Evolutionary conservation across 371 early-diverging fungal genomes (phyloP), one percentile per base, ranked within the genome.

Genomic region (Mucor plumbeus): DNA sequence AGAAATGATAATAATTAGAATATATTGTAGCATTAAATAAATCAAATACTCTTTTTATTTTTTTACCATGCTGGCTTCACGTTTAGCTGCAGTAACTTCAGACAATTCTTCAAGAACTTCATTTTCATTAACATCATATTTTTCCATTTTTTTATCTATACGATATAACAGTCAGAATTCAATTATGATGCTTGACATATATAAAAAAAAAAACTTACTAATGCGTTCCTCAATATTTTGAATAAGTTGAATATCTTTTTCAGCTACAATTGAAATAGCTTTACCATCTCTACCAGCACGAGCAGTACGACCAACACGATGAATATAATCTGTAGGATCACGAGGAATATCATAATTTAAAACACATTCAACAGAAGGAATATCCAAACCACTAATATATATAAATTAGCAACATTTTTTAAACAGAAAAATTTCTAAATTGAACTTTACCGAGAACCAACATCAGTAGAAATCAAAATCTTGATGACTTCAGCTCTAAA

Each of bases 241-340:
- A 7, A 97, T 73, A 38, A 97, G 78, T 59, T 91, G 78, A 21
- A 98, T 88, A 71, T 99, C 99, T 47, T 92, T 88, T 80, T 99
- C 97, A 4, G 96, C 88, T 34, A 99, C 92, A 58, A 99, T 86
- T 0, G 98, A 93, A 39, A 99, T 67, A 1, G 99, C 91, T 50
- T 91, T 80, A 77, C 99, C 99, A 21, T 91, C 93, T 56, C 95
- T 80, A 31, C 91, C 98, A 5, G 98, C 97, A 78, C 99, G 92
- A 35, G 99, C 99, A 11, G 99, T 99, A 83, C 99, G 93, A 69
- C 99, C 99, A 6, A 99, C 97, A 63, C 99, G 89, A 80, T 99
- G 99, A 61, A 99, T 93, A 74, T 99, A 99, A 68, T 97, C 98
- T 47, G 96, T 93, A 8, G 98, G 92, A 75, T 95, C 94, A n/a